A percentile compares a stretch with the other conserved stretches of the same genome.
These are phyloP conservation scores for Pyricularia grisea DNA, from an alignment of 2,329 filamentous ascomycete species.

Conservation along the genomic window DNA sequence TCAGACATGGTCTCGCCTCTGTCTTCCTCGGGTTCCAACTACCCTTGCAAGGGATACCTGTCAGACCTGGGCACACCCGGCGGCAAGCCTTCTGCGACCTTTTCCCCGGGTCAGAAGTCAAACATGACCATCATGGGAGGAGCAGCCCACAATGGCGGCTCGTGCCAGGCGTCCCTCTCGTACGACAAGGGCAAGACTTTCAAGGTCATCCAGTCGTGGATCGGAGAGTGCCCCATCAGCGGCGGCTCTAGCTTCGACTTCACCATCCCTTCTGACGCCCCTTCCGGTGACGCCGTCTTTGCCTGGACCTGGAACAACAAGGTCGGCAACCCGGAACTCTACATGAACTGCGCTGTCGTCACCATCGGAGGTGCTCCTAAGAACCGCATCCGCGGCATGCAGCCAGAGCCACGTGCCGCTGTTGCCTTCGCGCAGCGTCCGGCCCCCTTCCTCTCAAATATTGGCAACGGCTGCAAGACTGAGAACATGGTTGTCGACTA, in stretches of 20 bases:
- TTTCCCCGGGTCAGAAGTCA: conserved; percentile 51
- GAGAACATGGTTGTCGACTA: conserved; percentile 4
- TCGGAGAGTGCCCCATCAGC: conserved; percentile 39
- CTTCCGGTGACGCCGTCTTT: conserved; percentile 51
- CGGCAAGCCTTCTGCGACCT: conserved; percentile 49
- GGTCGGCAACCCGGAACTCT: conserved; percentile 71
- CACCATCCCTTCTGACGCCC: conserved; percentile 53
- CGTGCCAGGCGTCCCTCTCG: conserved; percentile 65
- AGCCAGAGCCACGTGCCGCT: neutral
- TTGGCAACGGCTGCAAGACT: conserved; percentile 6
- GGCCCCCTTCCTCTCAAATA: conserved; percentile 2
- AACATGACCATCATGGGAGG: conserved; percentile 54
- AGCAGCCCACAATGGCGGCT: conserved; percentile 58
- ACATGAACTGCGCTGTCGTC: conserved; percentile 74
- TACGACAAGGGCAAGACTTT: conserved; percentile 64
- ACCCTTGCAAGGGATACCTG: conserved; percentile 64
- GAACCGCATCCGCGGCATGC: conserved; percentile 5
- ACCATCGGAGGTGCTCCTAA: conserved; percentile 39
- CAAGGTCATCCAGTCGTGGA: conserved; percentile 52
- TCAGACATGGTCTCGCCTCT: conserved; percentile 67
- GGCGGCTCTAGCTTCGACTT: conserved; percentile 50
- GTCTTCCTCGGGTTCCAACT: conserved; percentile 49
- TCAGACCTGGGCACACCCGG: conserved; percentile 34
- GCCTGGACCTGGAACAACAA: conserved; percentile 74
- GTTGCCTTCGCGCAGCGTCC: conserved; percentile 1